Evolutionary conservation across 1,284 basidiomycete species (phyloP).

Genomic region (Neotropicomus parvogracilis): DNA sequence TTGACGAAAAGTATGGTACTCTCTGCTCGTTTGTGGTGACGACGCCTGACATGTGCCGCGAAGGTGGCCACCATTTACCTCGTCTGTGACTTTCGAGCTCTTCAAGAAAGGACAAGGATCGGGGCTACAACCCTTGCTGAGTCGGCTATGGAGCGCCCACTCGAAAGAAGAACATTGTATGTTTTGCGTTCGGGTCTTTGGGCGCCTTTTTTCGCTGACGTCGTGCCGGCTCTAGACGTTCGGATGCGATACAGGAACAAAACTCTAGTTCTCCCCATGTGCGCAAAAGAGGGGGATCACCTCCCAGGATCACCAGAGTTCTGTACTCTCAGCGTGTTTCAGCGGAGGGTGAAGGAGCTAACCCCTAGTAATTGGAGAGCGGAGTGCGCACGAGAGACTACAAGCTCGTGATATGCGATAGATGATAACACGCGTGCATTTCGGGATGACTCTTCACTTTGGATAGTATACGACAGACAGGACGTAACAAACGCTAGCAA

Average conservation of each 20-base stretch:
- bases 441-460: too few relatives aligned
- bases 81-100: conserved; percentile 70
- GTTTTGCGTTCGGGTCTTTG: not conserved
- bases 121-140: conserved; percentile 37
- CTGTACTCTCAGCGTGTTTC: conserved; percentile 70
- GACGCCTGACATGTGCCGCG: not conserved
- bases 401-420: conserved; percentile 11
- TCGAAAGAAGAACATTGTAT: conserved; percentile 44
- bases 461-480: too few relatives aligned
- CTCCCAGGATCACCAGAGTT: conserved; percentile 71
- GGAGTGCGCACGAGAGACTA: conserved; percentile 46
- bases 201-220: not conserved
- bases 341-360: conserved; percentile 56
- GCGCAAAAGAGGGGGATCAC: conserved; percentile 66
- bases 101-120: conserved; percentile 43
- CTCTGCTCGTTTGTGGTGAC: not conserved
- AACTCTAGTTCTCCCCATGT: conserved; percentile 62
- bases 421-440: too few relatives aligned
- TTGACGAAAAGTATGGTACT: conserved; percentile 58
- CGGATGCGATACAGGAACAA: conserved; percentile 77
- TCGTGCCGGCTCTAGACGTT: conserved; percentile 55
- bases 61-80: conserved; percentile 75
- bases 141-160: conserved; percentile 32
- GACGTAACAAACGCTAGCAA: not conserved
- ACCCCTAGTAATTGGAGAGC: conserved; percentile 61